Base-by-base conservation (phyloP, 306 rosid genomes). In the Lagenaria siceraria region DNA sequence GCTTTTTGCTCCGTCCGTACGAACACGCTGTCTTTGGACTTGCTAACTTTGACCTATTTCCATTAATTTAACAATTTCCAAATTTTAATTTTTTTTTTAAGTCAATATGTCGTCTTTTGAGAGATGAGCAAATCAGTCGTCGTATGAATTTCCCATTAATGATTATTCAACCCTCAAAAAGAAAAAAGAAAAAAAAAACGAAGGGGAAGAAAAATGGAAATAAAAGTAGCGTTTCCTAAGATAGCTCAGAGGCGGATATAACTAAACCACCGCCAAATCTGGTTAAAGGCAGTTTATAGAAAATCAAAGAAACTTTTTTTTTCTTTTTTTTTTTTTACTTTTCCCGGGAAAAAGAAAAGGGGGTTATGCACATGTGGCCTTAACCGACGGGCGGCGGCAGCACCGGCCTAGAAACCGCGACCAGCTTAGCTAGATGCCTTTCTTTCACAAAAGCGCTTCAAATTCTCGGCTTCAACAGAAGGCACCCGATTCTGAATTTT, bases 391-490 rank as follows among this genome's bases (percentile, higher is more conserved):
- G 19, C 63, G 60, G 59, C 60, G 43, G 61, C 52, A 48, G 61
- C 64, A 2, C 63, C 78, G 60, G 69, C 63, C 61, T 35, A 0
- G 51, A 33, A 29, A 6, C 35, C 19, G 10, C 55, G 14, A 43
- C 21, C 36, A 29, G 42, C 48, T 35, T 43, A 43, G n/a, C 75
- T 52, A 73, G 27, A 73, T 73, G 77, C 77, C 77, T 73, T 29
- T 52, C 77, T 73, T 73, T 73, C 48, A 51, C 48, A 73, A 73
- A 31, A 49, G 61, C 62, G 48, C 61, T 49, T 29, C 77, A 10
- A 52, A 73, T 63, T 64, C 75, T 66, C 27, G 64, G 43, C 72
- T 60, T 12, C 36, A 51, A 52, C 75, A 35, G 29, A 78, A 38
- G 21, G 42, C 4, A 2, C 36, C 65, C 19, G 55, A 31, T 78